Evolutionary conservation across 2,329 filamentous ascomycete genomes (phyloP), one percentile per base, ranked within the genome.

Genomic region (Xylaria sp.): DNA sequence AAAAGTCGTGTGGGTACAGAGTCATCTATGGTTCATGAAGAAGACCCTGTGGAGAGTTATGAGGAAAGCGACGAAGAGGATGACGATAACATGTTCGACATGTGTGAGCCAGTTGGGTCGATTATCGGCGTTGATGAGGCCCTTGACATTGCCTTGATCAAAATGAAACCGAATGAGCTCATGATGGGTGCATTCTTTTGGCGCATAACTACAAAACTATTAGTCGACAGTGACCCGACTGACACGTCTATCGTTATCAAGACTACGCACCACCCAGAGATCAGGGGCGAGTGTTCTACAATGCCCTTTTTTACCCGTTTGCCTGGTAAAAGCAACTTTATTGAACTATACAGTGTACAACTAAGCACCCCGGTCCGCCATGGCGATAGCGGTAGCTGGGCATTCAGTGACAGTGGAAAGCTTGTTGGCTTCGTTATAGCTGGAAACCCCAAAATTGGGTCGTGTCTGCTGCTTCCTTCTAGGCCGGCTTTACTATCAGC

Each of bases 321-420:
- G 1, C 68, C 68, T 6, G 68, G 68, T 5, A 59, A 54, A 48
- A 59, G 31, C 31, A 59, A 33, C 9, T 71, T 71, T 17, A 10
- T 68, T 23, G 60, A 63, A 31, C 59, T 71, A 20, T 54, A 66
- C 51, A 59, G 59, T 40, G 66, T 46, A 42, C 48, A 49, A 23
- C 10, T 71, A 36, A 28, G 28, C 31, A 59, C 49, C 10, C 57
- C 69, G 2, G 20, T 66, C 6, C 57, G 51, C 13, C 61, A 42
- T 7, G 66, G 69, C 9, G 69, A 71, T n/a, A 66, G 66, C 10
- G 66, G 69, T 13, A 69, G 69, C 20, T 71, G 69, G 66, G 69
- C 63, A 23, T 71, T 58, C 20, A 33, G 63, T 42, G 44, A 26
- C 11, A 23, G 33, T 6, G 54, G 59, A 13, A 33, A 62, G 5